These are phyloP conservation scores for Metschnikowia gelsemii DNA, from an alignment of 805 yeast genomes.

Conservation along the genomic window DNA sequence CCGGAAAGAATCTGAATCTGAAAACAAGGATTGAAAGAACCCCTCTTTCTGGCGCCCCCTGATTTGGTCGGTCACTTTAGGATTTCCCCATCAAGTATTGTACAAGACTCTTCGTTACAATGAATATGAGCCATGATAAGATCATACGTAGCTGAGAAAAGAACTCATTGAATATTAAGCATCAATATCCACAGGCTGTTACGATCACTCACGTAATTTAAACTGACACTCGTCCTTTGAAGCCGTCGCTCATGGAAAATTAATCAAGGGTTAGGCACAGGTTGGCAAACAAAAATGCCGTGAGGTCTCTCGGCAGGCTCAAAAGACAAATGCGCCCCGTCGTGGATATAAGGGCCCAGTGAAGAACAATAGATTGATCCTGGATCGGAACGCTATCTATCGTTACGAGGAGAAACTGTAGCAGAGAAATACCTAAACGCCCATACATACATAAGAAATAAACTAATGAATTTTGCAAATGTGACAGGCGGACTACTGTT, in stretches of 20 bases:
- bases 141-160: too few relatives aligned
- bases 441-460: not conserved
- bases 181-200: not conserved
- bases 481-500: too few relatives aligned
- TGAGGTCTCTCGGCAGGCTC: not conserved
- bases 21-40: constrained; percentile 1
- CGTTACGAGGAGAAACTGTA: not conserved
- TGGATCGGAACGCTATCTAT: not conserved
- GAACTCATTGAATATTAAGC: not conserved
- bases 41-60: too few relatives aligned
- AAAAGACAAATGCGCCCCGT: constrained; percentile 1
- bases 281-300: not conserved
- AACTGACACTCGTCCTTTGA: not conserved
- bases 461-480: too few relatives aligned
- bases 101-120: too few relatives aligned
- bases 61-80: too few relatives aligned
- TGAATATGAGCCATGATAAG: too few relatives aligned
- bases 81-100: too few relatives aligned
- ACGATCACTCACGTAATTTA: not conserved
- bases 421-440: not conserved
- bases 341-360: not conserved
- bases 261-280: not conserved
- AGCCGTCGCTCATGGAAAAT: not conserved
- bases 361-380: not conserved
- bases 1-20: not conserved